Evolutionary conservation across 345 rosid species (phyloP).

Genomic region (Physaria fendleri): DNA sequence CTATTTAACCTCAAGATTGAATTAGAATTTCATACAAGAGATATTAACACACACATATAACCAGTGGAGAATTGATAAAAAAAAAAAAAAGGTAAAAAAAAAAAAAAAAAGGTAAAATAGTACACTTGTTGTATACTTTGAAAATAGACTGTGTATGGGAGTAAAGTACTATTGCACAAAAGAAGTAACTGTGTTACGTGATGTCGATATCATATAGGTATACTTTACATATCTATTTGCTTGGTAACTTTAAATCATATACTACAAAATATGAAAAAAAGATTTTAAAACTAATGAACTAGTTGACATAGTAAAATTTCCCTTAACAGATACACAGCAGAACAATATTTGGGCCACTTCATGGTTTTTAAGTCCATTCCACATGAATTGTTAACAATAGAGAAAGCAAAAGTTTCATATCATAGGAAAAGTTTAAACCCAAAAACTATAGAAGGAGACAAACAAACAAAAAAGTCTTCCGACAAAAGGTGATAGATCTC

Average conservation of each 20-base stretch:
- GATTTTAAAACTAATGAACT: no score
- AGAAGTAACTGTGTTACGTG: constrained; percentile 7
- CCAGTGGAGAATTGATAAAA: constrained; percentile 10
- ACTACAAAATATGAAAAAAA: no score
- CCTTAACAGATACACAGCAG: no score
- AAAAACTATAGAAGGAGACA: neutral
- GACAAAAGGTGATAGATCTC: neutral
- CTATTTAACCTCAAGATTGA: neutral
- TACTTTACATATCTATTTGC: neutral
- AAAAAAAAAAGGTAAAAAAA: no score
- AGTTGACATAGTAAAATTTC: no score
- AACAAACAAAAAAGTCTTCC: neutral
- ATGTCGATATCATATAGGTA: constrained; percentile 2
- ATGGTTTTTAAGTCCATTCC: no score
- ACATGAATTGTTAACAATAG: no score
- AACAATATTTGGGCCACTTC: no score
- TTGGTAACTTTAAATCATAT: no score
- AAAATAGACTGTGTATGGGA: neutral
- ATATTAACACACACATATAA: neutral
- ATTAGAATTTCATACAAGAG: neutral
- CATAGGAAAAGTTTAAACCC: neutral
- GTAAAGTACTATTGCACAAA: neutral
- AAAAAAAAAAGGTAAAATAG: neutral
- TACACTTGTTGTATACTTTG: neutral
- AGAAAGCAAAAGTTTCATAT: no score